Base-by-base conservation (phyloP, 805 yeast genomes). In the Pichia paraexigua region DNA sequence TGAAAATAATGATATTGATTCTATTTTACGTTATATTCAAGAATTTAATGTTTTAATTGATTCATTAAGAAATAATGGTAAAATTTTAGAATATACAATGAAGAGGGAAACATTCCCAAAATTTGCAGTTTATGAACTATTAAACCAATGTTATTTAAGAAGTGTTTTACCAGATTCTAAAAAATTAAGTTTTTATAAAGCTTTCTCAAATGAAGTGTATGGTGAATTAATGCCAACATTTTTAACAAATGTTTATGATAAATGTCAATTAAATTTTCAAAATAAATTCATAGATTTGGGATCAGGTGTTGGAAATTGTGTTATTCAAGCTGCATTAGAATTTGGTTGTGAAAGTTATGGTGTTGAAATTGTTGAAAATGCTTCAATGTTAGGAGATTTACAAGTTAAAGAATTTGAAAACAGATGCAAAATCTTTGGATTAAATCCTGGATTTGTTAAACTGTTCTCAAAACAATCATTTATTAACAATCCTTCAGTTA, bases 231-330 rank as follows among this genome's bases (percentile, higher is more conserved):
- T 91, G 63, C 97, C 97, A 1, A 71, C 74, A 6, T 87, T 91
- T 58, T 72, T 87, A 42, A 76, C 89, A 41, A 79, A 75, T 57
- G 84, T 87, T 4, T 85, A 83, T 60, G 63, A 70, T 7, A 73
- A 80, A 58, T 83, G 89, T 47, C 75, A 74, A 1, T 68, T 90
- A 47, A 65, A 70, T 39, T 72, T 79, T 1, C 67, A 66, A 1
- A 76, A 79, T 43, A 77, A 72, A n/a, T 90, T 89, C 60, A 80
- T 91, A 55, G 97, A 91, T 67, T 71, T 91, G 24, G 97, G 97
- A 0, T 88, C 96, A 0, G 97, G 97, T 17, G 97, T 91, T 17
- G 97, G 97, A 0, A 91, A 91, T 63, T 88, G 96, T 52, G 84
- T 86, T 0, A 75, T 90, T 42, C 97, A 90, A 64, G 95, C 96